phyloP scores from a whole-genome alignment of 2,329 filamentous ascomycete species.

The Alternaria conjuncta region DNA sequence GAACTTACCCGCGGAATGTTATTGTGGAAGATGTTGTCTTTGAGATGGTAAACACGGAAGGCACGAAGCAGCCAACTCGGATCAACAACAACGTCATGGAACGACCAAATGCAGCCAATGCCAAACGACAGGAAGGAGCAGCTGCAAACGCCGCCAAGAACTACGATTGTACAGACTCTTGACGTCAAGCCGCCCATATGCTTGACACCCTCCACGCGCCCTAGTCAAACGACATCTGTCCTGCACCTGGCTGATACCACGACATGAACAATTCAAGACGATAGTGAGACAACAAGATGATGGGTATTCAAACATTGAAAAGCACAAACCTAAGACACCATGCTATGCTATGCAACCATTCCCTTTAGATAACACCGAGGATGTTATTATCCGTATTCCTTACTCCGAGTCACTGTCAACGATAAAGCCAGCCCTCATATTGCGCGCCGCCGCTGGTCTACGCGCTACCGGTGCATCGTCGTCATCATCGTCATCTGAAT shows the following conservation, averaged over 20 bases:
- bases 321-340: neutral
- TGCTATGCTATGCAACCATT: neutral
- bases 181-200: neutral
- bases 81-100: conserved; percentile 18
- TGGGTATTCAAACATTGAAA: neutral
- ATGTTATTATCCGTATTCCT: neutral
- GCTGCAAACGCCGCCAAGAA: neutral
- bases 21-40: conserved; percentile 13
- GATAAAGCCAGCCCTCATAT: conserved; percentile 52
- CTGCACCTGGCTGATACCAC: neutral
- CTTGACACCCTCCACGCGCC: neutral
- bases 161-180: neutral
- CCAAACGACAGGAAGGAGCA: neutral
- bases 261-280: neutral
- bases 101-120: conserved; percentile 2
- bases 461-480: conserved; percentile 43
- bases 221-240: neutral
- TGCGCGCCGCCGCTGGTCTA: conserved; percentile 45
- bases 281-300: neutral
- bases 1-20: conserved; percentile 21
- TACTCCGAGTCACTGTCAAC: conserved; percentile 55
- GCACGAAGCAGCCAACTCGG: conserved; percentile 11
- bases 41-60: conserved; percentile 24
- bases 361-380: neutral
- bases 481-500: conserved; percentile 52